Percentiles rank a stretch among this genome's conserved stretches.
phyloP scores from a whole-genome alignment of 805 yeast genomes.

The Candida ovalis region DNA sequence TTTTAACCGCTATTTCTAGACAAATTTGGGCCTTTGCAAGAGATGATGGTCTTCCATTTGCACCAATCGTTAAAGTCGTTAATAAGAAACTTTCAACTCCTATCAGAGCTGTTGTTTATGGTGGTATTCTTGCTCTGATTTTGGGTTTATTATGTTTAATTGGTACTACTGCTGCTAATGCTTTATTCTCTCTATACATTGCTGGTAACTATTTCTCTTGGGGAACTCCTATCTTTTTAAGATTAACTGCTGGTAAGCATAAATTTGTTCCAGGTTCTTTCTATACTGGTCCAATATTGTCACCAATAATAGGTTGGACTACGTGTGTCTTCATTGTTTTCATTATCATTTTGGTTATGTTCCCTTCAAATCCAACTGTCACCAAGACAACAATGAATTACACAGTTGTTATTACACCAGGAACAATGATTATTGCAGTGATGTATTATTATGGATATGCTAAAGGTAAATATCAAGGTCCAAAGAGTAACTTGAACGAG shows the following conservation, averaged over 20 bases:
- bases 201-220: constrained; percentile 63
- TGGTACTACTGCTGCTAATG: constrained; percentile 57
- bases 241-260: constrained; percentile 45
- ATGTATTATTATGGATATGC: constrained; percentile 52
- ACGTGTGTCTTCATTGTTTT: constrained; percentile 50
- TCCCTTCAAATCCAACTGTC: constrained; percentile 47
- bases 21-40: constrained; percentile 75
- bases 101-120: constrained; percentile 56
- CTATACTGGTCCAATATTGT: constrained; percentile 51
- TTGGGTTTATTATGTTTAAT: constrained; percentile 58
- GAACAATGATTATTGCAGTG: constrained; percentile 45
- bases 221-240: constrained; percentile 55
- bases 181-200: constrained; percentile 62
- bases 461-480: constrained; percentile 55
- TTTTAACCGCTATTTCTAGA: constrained; percentile 60
- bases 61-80: constrained; percentile 52
- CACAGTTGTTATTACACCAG: not conserved
- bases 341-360: constrained; percentile 54
- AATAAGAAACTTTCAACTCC: constrained; percentile 58
- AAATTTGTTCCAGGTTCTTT: constrained; percentile 65
- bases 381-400: constrained; percentile 43
- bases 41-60: constrained; percentile 70
- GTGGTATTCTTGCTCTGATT: constrained; percentile 45
- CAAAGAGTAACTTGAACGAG: constrained; percentile 33
- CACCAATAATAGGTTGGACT: constrained; percentile 38